phyloP scores from a whole-genome alignment of 1,284 basidiomycete species.

The Crucibulum parvulum region DNA sequence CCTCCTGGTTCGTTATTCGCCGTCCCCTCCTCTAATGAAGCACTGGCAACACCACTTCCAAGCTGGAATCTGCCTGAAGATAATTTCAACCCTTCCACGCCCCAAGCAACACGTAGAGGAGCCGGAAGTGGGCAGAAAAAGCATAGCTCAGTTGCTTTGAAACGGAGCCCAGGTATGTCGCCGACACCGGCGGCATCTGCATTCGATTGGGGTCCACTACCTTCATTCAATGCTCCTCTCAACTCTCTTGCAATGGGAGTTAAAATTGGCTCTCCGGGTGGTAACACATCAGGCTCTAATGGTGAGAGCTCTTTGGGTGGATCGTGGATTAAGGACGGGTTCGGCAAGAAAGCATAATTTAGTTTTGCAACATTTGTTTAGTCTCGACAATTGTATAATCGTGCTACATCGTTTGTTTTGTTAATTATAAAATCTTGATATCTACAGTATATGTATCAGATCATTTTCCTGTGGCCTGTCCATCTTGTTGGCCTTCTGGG shows the following conservation, averaged over 20 bases:
- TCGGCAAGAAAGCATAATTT: too few species aligned
- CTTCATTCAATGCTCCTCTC: conserved; percentile 43
- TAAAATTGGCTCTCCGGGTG: background rate
- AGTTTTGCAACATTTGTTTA: background rate
- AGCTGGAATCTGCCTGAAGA: conserved; percentile 41
- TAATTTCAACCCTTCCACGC: conserved; percentile 35
- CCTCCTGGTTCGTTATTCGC: conserved; percentile 32
- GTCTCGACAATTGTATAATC: too few species aligned
- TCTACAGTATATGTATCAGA: conserved; percentile 4
- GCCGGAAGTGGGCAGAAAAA: conserved; percentile 39
- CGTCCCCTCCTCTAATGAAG: conserved; percentile 7
- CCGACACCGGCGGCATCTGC: conserved; percentile 39
- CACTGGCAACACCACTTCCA: conserved; percentile 12
- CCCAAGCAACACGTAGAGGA: conserved; percentile 36
- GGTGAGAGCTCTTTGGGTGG: too few species aligned
- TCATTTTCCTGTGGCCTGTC: conserved; percentile 2
- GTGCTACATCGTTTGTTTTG: too few species aligned
- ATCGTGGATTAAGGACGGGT: too few species aligned
- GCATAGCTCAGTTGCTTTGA: conserved; percentile 51
- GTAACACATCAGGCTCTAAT: background rate
- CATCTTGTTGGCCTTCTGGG: conserved; percentile 10
- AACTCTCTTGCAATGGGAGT: conserved; percentile 22
- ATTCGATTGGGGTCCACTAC: conserved; percentile 74
- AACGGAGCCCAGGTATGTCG: conserved; percentile 39
- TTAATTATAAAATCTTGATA: too few species aligned